A percentile compares a stretch with the other conserved stretches of the same genome.
These are phyloP conservation scores for Heimioporus sp. DNA, from an alignment of 768 basidiomycete species.

Conservation along the genomic window DNA sequence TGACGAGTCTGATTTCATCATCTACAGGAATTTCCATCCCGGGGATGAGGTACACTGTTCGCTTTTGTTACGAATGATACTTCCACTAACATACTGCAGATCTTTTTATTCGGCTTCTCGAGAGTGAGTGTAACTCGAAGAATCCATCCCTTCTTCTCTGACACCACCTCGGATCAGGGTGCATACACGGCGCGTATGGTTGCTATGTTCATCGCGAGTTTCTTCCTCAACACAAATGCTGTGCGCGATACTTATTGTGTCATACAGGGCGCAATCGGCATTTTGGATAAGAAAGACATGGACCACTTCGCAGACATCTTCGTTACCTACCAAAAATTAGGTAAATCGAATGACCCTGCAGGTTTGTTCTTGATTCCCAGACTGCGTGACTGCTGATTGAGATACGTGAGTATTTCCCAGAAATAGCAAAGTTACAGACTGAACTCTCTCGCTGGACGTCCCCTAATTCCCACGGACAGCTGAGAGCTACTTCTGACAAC, in stretches of 20 bases:
- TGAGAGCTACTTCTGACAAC: constrained; percentile 45
- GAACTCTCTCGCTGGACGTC: constrained; percentile 55
- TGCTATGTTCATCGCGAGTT: constrained; percentile 48
- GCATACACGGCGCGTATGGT: constrained; percentile 78
- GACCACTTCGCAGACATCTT: constrained; percentile 68
- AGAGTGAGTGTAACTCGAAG: constrained; percentile 40
- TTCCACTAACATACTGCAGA: constrained; percentile 37
- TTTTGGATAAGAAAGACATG: constrained; percentile 72
- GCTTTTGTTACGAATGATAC: neutral
- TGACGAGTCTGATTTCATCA: neutral
- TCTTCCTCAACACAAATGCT: neutral
- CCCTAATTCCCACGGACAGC: constrained; percentile 50
- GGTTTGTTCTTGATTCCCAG: constrained; percentile 31
- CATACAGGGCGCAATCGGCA: constrained; percentile 61
- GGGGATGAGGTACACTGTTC: constrained; percentile 60
- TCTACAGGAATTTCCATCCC: constrained; percentile 59
- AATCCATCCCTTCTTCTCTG: neutral
- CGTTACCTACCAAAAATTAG: constrained; percentile 57
- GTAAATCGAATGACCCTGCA: constrained; percentile 45
- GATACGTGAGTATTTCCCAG: constrained; percentile 17
- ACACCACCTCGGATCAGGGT: constrained; percentile 40
- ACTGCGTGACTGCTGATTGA: neutral
- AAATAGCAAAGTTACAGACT: constrained; percentile 38
- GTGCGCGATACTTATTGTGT: neutral
- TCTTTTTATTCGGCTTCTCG: constrained; percentile 78